Percentiles rank a stretch among this genome's conserved stretches.
These are phyloP conservation scores for Lachnellula subtilissima DNA, from an alignment of 2,329 filamentous ascomycete genomes.

Conservation along the genomic window DNA sequence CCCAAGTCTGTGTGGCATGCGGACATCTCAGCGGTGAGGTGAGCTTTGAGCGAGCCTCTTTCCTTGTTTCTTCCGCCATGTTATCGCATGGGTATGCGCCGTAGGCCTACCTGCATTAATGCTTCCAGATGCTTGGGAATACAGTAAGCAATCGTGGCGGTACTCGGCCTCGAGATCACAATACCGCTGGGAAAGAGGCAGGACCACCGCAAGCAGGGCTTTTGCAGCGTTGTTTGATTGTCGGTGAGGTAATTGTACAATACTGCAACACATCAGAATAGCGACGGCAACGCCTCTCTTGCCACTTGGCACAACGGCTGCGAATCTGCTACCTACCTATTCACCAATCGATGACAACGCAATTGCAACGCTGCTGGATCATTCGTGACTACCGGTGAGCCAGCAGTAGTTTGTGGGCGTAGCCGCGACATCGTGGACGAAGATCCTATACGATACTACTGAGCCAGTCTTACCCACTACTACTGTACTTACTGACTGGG, in stretches of 20 bases:
- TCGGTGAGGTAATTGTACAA: slow-evolving; percentile 1
- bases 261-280: not conserved
- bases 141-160: no score
- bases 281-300: not conserved
- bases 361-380: slow-evolving; percentile 16
- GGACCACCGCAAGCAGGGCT: not conserved
- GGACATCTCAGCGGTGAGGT: not conserved
- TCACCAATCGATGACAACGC: not conserved
- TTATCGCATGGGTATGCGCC: not conserved
- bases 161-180: not conserved
- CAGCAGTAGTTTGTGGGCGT: not conserved
- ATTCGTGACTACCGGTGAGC: slow-evolving; percentile 1
- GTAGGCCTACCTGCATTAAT: not conserved
- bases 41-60: slow-evolving; percentile 16
- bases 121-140: slow-evolving; percentile 20
- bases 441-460: slow-evolving; percentile 10
- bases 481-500: not conserved
- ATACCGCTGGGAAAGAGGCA: not conserved
- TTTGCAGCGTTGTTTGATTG: not conserved
- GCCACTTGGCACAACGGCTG: not conserved
- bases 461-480: not conserved
- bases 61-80: slow-evolving; percentile 6
- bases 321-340: not conserved
- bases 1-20: not conserved
- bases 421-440: slow-evolving; percentile 6